These are phyloP conservation scores for Colletotrichum chlorophyti DNA, from an alignment of 2,329 filamentous ascomycete species.

Conservation along the genomic window DNA sequence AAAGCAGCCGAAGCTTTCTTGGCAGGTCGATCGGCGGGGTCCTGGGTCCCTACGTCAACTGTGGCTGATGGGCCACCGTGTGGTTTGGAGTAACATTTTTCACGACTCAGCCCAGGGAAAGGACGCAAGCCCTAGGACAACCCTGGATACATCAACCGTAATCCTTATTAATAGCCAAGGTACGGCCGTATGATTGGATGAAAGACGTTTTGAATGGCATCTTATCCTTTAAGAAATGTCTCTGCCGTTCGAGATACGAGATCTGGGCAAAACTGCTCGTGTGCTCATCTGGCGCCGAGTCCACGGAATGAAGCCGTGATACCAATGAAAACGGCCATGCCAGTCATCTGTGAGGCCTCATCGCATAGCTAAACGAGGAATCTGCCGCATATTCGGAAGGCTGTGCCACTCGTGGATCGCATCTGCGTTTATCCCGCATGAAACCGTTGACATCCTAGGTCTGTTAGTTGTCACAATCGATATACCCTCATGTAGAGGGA, in stretches of 20 bases:
- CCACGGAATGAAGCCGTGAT: background rate
- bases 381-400: background rate
- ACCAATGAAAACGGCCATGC: background rate
- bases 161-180: constrained; percentile 21
- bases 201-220: background rate
- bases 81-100: constrained; percentile 3
- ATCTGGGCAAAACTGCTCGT: constrained; percentile 8
- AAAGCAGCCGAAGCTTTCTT: constrained; percentile 26
- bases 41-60: constrained; percentile 22
- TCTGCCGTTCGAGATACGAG: constrained; percentile 9
- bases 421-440: no score
- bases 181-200: constrained; percentile 9
- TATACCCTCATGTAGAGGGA: background rate
- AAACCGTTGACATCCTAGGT: background rate
- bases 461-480: background rate
- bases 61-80: constrained; percentile 15
- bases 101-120: constrained; percentile 6
- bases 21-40: constrained; percentile 19
- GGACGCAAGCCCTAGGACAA: background rate
- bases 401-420: no score
- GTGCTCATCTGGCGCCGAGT: constrained; percentile 1
- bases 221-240: background rate
- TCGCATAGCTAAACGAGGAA: background rate
- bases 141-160: background rate
- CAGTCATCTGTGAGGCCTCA: no score